Conservation (phyloP, 371 early-diverging fungal genomes). For the Mortierella sp. region DNA sequence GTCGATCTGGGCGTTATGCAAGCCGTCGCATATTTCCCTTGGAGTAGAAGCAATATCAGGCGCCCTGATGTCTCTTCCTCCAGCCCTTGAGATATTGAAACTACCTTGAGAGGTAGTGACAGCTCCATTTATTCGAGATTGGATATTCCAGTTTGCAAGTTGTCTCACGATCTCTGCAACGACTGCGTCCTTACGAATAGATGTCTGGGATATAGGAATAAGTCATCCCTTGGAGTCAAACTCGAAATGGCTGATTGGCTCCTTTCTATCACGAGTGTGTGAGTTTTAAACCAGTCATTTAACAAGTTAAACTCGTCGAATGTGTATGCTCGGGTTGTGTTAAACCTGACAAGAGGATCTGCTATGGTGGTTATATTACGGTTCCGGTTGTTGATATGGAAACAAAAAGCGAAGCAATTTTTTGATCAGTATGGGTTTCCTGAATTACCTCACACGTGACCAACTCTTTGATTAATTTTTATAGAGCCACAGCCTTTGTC, state of each 20-base stretch:
- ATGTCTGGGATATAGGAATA: not conserved
- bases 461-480: too few species aligned
- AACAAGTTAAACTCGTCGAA: not conserved
- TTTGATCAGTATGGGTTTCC: too few species aligned
- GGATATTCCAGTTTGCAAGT: not conserved
- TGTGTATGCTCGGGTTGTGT: not conserved
- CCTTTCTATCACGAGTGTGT: not conserved
- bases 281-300: not conserved
- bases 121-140: not conserved
- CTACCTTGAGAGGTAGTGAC: too few species aligned
- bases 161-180: not conserved
- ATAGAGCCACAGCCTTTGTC: too few species aligned
- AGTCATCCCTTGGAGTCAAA: not conserved
- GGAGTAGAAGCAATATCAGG: not conserved
- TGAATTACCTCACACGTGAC: too few species aligned
- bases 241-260: constrained; percentile 1
- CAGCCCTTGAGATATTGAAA: not conserved
- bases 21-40: not conserved
- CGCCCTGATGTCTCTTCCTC: not conserved
- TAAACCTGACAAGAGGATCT: not conserved
- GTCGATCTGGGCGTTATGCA: too few species aligned
- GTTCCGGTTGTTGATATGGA: not conserved
- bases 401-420: not conserved
- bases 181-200: not conserved
- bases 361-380: not conserved